Evolutionary conservation across 495 filamentous ascomycete species (phyloP).

Genomic region (Trichocladium antarcticum): DNA sequence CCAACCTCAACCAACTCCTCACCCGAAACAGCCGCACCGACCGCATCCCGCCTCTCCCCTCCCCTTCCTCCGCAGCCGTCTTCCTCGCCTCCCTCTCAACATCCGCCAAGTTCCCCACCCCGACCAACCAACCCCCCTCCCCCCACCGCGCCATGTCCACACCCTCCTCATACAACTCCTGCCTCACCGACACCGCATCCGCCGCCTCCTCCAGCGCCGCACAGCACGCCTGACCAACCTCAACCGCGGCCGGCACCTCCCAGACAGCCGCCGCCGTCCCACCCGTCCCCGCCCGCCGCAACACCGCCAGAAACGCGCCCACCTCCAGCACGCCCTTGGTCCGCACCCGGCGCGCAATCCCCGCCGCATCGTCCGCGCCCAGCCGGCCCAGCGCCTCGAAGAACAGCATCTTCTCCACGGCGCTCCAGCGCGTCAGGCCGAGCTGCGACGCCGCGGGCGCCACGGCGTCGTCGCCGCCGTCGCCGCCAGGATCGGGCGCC

Average conservation of each 20-base stretch:
- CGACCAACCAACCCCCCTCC: neutral
- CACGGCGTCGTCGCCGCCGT: slow-evolving; percentile 9
- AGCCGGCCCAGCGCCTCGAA: slow-evolving; percentile 53
- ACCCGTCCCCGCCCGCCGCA: slow-evolving; percentile 28
- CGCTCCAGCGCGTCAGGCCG: slow-evolving; percentile 58
- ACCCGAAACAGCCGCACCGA: slow-evolving; percentile 46
- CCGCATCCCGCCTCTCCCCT: neutral
- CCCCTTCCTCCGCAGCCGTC: slow-evolving; percentile 15
- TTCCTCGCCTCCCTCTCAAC: slow-evolving; percentile 25
- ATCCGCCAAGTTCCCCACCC: neutral
- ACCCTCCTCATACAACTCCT: slow-evolving; percentile 45
- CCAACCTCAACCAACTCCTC: slow-evolving; percentile 52
- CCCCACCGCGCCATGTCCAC: slow-evolving; percentile 45
- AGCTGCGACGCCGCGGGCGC: slow-evolving; percentile 41
- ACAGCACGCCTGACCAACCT: slow-evolving; percentile 57
- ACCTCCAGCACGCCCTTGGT: slow-evolving; percentile 71
- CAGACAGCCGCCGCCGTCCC: slow-evolving; percentile 15
- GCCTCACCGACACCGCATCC: slow-evolving; percentile 45
- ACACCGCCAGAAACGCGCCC: slow-evolving; percentile 49
- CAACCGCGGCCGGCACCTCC: slow-evolving; percentile 60
- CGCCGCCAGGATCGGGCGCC: slow-evolving; percentile 6
- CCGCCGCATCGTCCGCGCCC: slow-evolving; percentile 47
- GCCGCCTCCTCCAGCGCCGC: slow-evolving; percentile 57
- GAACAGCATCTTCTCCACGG: slow-evolving; percentile 55
- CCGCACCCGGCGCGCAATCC: slow-evolving; percentile 51